Percentiles rank a stretch among this genome's conserved stretches.
Conservation (phyloP, 2,329 filamentous ascomycete species). For the Penicillium hordei region DNA sequence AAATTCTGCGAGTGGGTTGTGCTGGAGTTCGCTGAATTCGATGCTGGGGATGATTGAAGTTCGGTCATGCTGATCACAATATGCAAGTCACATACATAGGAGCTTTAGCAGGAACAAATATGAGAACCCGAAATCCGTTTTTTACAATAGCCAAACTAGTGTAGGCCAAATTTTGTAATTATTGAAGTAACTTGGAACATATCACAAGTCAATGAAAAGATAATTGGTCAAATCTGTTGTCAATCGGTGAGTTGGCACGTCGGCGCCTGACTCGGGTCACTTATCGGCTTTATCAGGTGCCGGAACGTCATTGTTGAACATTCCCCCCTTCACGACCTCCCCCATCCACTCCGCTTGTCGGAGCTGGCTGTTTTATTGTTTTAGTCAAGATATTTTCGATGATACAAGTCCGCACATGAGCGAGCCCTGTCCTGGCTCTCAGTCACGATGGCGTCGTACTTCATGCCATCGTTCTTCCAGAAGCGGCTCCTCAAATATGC, state of each 20-base stretch:
- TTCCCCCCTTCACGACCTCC: conserved; percentile 12
- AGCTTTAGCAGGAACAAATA: not conserved
- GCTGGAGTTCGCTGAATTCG: conserved; percentile 64
- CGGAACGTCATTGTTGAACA: conserved; percentile 34
- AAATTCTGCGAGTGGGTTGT: conserved; percentile 89
- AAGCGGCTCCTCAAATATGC: conserved; percentile 87
- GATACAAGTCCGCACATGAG: conserved; percentile 27
- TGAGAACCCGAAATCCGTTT: not conserved
- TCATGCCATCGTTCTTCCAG: conserved; percentile 76
- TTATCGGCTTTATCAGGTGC: conserved; percentile 26
- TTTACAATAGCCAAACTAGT: not conserved
- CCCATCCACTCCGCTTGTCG: conserved; percentile 6
- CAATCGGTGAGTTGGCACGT: conserved; percentile 7
- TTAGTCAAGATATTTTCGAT: conserved; percentile 28
- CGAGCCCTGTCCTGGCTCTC: conserved; percentile 34
- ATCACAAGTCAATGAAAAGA: not conserved
- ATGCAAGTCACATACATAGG: not conserved
- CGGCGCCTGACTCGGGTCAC: conserved; percentile 26
- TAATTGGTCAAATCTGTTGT: conserved; percentile 1
- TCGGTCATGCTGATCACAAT: conserved; percentile 19
- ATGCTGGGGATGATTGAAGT: conserved; percentile 40
- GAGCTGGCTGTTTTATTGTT: conserved; percentile 5
- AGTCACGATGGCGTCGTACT: conserved; percentile 66
- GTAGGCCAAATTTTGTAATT: not conserved
- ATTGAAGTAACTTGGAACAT: not conserved